Conservation (phyloP, 2,329 filamentous ascomycete genomes). For the Parasarocladium wereldwijsianum region DNA sequence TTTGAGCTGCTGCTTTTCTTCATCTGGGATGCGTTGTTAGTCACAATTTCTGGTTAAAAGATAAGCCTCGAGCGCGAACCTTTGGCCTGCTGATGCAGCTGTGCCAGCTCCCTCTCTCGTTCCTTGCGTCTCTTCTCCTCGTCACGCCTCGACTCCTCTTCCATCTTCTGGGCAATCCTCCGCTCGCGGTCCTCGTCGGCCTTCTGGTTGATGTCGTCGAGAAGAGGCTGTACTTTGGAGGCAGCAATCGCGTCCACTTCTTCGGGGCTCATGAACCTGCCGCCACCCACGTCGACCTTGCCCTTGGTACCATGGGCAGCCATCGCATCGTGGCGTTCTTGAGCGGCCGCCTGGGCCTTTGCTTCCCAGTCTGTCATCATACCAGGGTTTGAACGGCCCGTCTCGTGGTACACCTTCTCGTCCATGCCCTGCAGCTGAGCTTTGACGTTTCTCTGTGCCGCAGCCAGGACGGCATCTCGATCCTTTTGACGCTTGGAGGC, state of each 20-base stretch:
- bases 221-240: slow-evolving; percentile 61
- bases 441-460: slow-evolving; percentile 76
- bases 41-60: slow-evolving; percentile 7
- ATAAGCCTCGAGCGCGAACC: slow-evolving; percentile 30
- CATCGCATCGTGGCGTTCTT: slow-evolving; percentile 47
- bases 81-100: slow-evolving; percentile 38
- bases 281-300: slow-evolving; percentile 60
- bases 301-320: slow-evolving; percentile 36
- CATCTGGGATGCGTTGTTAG: slow-evolving; percentile 16
- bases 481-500: slow-evolving; percentile 61
- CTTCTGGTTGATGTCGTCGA: slow-evolving; percentile 73
- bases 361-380: slow-evolving; percentile 65
- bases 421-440: slow-evolving; percentile 69
- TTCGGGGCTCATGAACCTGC: slow-evolving; percentile 62
- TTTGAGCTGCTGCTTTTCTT: slow-evolving; percentile 27
- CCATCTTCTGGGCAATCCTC: slow-evolving; percentile 48
- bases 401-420: slow-evolving; percentile 61
- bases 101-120: slow-evolving; percentile 36
- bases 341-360: slow-evolving; percentile 56
- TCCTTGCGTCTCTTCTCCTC: slow-evolving; percentile 30
- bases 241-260: slow-evolving; percentile 71
- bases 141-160: slow-evolving; percentile 41
- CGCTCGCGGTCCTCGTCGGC: slow-evolving; percentile 58
- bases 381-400: slow-evolving; percentile 55
- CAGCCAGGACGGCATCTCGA: slow-evolving; percentile 58